Percentiles rank a stretch among this genome's conserved stretches.
These are phyloP conservation scores for Aureobasidium sp. DNA, from an alignment of 2,329 filamentous ascomycete species.

Conservation along the genomic window DNA sequence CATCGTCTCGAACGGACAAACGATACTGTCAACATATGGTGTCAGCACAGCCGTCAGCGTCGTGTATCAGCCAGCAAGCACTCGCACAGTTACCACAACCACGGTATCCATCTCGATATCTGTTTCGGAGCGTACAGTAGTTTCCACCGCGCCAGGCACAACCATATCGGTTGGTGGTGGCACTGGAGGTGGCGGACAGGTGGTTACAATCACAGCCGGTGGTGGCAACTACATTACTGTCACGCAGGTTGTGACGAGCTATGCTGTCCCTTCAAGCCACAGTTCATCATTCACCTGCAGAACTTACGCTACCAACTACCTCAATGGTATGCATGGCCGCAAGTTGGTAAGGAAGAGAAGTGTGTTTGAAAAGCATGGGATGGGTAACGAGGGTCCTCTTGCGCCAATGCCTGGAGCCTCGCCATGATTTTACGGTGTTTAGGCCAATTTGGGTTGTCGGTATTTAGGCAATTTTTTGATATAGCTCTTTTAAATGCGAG, in stretches of 20 bases:
- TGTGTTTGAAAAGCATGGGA: slow-evolving; percentile 16
- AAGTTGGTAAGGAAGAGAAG: slow-evolving; percentile 14
- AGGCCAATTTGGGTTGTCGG: background rate
- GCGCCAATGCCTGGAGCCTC: slow-evolving; percentile 10
- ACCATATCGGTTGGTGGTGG: slow-evolving; percentile 6
- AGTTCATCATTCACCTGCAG: slow-evolving; percentile 19
- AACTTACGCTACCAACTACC: slow-evolving; percentile 22
- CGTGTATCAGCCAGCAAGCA: slow-evolving; percentile 14
- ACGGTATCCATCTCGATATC: slow-evolving; percentile 15
- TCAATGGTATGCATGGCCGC: slow-evolving; percentile 17
- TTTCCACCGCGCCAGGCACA: slow-evolving; percentile 13
- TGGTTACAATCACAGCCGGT: slow-evolving; percentile 16
- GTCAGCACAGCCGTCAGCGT: slow-evolving; percentile 20
- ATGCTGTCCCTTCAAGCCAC: slow-evolving; percentile 11
- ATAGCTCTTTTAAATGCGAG: background rate
- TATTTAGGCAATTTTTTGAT: background rate
- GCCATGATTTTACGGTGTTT: background rate
- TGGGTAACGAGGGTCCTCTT: background rate
- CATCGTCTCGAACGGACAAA: slow-evolving; percentile 20
- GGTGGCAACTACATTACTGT: slow-evolving; percentile 18
- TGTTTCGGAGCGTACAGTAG: slow-evolving; percentile 13
- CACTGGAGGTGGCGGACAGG: slow-evolving; percentile 10
- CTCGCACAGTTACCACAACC: slow-evolving; percentile 21
- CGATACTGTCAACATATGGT: slow-evolving; percentile 18
- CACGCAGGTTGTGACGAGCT: slow-evolving; percentile 16